These are phyloP conservation scores for Pleurotus ostreatus DNA, from an alignment of 768 basidiomycete genomes.

Conservation along the genomic window DNA sequence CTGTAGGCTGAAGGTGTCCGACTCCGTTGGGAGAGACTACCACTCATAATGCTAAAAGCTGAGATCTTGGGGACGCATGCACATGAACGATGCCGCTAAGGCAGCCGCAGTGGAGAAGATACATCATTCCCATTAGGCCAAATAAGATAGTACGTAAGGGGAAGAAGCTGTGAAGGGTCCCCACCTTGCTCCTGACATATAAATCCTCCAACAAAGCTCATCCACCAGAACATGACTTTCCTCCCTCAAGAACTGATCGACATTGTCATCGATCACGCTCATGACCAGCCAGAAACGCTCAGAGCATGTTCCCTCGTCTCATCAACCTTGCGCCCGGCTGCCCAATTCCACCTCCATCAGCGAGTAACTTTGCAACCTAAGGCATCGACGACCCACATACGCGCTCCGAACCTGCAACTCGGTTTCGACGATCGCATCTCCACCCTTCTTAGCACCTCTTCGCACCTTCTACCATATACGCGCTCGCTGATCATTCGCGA, in stretches of 20 bases:
- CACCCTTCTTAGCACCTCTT: neutral
- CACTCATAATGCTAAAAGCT: too few species aligned
- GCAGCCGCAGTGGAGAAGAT: too few species aligned
- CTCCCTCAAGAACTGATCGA: constrained; percentile 16
- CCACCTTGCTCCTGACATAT: too few species aligned
- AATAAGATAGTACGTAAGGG: too few species aligned
- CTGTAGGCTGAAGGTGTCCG: too few species aligned
- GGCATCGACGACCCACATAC: neutral
- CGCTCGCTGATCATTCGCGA: neutral
- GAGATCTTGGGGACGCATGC: too few species aligned
- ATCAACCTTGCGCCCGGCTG: constrained; percentile 16
- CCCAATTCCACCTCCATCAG: constrained; percentile 10
- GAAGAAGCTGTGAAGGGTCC: too few species aligned
- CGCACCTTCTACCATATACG: neutral
- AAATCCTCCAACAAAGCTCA: too few species aligned
- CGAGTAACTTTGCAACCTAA: neutral
- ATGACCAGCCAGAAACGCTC: constrained; percentile 12
- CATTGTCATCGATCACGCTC: constrained; percentile 18
- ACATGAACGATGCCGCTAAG: too few species aligned
- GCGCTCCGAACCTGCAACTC: neutral
- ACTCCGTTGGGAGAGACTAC: too few species aligned
- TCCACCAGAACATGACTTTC: too few species aligned
- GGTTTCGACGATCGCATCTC: neutral
- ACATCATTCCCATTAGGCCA: too few species aligned
- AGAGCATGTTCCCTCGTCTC: constrained; percentile 12